Evolutionary conservation across 305 asterid species (phyloP).

Genomic region (Fraxinus xanthoxyloides): DNA sequence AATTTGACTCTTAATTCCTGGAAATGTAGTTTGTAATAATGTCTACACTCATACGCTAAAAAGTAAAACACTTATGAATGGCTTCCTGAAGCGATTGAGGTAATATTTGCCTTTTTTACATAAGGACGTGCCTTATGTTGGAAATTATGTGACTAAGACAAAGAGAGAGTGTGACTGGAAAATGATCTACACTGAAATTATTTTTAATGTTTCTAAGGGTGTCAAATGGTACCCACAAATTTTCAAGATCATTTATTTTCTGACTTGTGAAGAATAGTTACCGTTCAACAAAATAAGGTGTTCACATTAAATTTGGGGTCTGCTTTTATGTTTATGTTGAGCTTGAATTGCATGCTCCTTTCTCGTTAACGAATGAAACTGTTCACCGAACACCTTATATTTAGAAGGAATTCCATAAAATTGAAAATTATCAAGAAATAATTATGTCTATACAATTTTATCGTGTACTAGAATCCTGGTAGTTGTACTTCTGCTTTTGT

Average conservation of each 20-base stretch:
- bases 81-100: neutral
- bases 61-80: neutral
- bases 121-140: neutral
- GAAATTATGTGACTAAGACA: neutral
- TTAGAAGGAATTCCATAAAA: neutral
- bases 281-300: neutral
- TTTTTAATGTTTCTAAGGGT: neutral
- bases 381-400: neutral
- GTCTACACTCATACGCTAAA: neutral
- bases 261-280: neutral
- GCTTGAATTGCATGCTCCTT: neutral
- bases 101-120: neutral
- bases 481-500: neutral
- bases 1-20: neutral
- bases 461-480: neutral
- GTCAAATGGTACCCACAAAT: constrained; percentile 3
- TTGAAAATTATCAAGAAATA: neutral
- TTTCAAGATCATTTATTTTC: neutral
- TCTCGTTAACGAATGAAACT: neutral
- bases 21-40: neutral
- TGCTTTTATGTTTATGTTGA: neutral
- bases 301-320: neutral
- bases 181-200: constrained; percentile 11
- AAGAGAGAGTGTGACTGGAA: neutral
- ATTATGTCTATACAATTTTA: neutral